Evolutionary conservation across 176 grass and related monocot genomes (phyloP), one percentile per base, ranked within the genome.

Genomic region (Bromus sterilis): DNA sequence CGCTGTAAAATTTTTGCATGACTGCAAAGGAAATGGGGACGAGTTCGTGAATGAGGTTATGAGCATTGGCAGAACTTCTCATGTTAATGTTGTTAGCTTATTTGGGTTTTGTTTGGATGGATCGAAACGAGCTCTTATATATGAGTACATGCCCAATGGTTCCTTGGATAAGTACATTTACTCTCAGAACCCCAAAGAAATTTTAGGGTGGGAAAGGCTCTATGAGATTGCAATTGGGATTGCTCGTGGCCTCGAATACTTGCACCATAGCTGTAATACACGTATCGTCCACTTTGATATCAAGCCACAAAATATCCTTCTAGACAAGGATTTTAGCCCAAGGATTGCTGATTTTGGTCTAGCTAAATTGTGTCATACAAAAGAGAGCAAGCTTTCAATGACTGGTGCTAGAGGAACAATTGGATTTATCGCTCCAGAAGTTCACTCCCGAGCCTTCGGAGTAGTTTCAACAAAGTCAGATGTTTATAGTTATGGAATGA

Each of bases 1-100:
- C 16, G 91, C 91, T 2, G 86, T 94, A 2, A 94, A 94, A 81
- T 37, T 91, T 66, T 77, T 94, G 53, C 66, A 91, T 51, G 36
- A 66, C 18, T 83, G 69, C 11, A 88, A 78, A 39, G 80, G 76
- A 20, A 74, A 85, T 1, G 89, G 89, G 12, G 86, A 89, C 8
- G 89, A 94, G 3, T 94, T 94, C 40, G 29, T 91, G 11, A 91
- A 94, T 4, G 83, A 94, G 64, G 86, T 94, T 40, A 75, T 86
- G 32, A 91, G 91, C 64, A 93, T 93, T 40, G 62, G 87, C 2
- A 89, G 91, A 34, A 89, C 87, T 3, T 89, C 74, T 77, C 91
- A 89, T 75, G 57, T 93, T 21, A 93, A 93, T 64, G 15, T 89
- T n/a, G 91, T 93, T 16, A 78, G 65, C 53, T 61, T 89, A 34